phyloP scores from a whole-genome alignment of 352 stramenopile species.

The Phytophthora rubi region DNA sequence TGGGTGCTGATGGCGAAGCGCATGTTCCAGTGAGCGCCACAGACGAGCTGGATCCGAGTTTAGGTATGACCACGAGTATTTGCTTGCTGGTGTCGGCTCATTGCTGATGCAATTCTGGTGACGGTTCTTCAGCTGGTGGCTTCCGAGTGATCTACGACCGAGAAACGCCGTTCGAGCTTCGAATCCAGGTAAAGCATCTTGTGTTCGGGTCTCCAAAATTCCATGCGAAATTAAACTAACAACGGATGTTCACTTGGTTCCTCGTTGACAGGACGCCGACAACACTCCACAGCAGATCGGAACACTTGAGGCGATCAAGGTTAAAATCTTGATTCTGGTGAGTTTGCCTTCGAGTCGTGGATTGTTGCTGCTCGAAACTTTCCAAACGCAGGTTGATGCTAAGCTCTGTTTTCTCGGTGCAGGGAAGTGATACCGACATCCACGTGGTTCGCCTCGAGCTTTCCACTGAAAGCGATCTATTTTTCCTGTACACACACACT shows the following conservation, averaged over 20 bases:
- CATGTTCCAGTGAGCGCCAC: constrained; percentile 55
- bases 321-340: constrained; percentile 93
- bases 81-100: neutral
- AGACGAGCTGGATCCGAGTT: constrained; percentile 84
- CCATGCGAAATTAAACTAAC: neutral
- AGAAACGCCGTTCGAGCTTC: constrained; percentile 91
- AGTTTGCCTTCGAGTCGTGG: neutral
- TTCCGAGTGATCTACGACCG: constrained; percentile 92
- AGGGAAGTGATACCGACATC: constrained; percentile 88
- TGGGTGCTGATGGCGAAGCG: constrained; percentile 28
- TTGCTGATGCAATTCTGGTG: neutral
- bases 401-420: neutral
- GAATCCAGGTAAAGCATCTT: constrained; percentile 71
- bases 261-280: constrained; percentile 60
- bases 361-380: neutral
- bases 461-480: constrained; percentile 93
- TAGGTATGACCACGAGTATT: constrained; percentile 43
- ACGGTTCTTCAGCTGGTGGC: constrained; percentile 55
- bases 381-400: neutral
- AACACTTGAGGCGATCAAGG: constrained; percentile 94
- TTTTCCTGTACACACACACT: constrained; percentile 93
- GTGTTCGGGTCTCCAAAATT: neutral
- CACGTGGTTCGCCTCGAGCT: constrained; percentile 91
- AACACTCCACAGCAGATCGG: constrained; percentile 90
- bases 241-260: neutral